Base-by-base conservation (phyloP, 2,329 filamentous ascomycete species). In the Aspergillus ochraceoroseus region DNA sequence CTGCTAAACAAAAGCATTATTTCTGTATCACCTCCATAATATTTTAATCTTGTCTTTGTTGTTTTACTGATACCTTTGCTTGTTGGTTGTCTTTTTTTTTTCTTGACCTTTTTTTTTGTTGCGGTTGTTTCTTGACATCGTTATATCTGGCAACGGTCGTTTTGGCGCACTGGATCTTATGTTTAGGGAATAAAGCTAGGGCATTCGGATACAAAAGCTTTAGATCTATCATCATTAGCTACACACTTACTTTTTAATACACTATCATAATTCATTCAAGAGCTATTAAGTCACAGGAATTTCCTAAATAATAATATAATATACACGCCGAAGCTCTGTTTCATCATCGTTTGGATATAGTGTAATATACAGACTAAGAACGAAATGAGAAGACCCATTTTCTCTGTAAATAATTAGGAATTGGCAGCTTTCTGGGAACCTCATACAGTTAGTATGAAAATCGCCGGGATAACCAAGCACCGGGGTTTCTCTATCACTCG, bases 91-190 rank as follows among this genome's bases (percentile, higher is more conserved):
- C 17, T 39, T 33, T 13, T 15, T n/a, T 29, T 15, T 23, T 20
- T 28, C 13, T 15, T 35, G n/a, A n/a, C n/a, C n/a, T n/a, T n/a
- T n/a, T n/a, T n/a, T n/a, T n/a, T n/a, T n/a, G n/a, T n/a, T n/a
- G n/a, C n/a, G n/a, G n/a, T n/a, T n/a, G n/a, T 11, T 50, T 49
- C 43, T 42, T 46, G 26, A 38, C 32, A 17, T 48, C 41, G 52
- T 52, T 52, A 51, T 52, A 47, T 51, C 50, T 48, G 52, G 55
- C 49, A 56, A 44, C 44, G 53, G 47, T 54, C 41, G 47, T 51
- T 53, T 44, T 26, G 53, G 55, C 51, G 57, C 44, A 34, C 31
- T 20, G 27, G 38, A 19, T 23, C 25, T 36, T 12, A 19, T 28
- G 26, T n/a, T n/a, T 28, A 22, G 30, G 30, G 30, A 20, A 46